Conservation (phyloP, 2,329 filamentous ascomycete genomes). For the Meredithiella fracta region DNA sequence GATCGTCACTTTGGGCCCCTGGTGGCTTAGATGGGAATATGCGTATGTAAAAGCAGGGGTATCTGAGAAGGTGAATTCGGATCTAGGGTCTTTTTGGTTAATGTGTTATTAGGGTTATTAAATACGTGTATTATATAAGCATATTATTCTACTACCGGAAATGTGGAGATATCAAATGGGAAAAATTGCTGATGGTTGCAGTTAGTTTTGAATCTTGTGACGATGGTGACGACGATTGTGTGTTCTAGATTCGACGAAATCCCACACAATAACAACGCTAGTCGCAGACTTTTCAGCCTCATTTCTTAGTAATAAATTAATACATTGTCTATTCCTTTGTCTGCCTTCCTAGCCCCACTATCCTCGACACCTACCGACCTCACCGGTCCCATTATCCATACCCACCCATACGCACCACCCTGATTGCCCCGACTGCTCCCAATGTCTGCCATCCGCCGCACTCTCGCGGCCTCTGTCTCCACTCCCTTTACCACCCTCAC, state of each 20-base stretch:
- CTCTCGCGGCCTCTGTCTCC: constrained; percentile 20
- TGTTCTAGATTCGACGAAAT: not conserved
- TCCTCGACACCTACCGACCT: too few relatives aligned
- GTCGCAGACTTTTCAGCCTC: too few relatives aligned
- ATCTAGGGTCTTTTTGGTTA: not conserved
- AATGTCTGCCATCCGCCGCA: constrained; percentile 24
- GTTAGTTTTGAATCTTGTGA: not conserved
- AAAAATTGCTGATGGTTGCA: not conserved
- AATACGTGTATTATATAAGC: not conserved
- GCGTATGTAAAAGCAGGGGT: too few relatives aligned
- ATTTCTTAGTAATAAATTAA: too few relatives aligned
- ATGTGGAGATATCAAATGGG: not conserved
- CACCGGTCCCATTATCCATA: too few relatives aligned
- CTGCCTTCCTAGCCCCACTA: too few relatives aligned
- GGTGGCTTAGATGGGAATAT: too few relatives aligned
- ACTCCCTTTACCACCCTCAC: constrained; percentile 18
- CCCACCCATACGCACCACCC: too few relatives aligned
- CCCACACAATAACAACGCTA: not conserved
- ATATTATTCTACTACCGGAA: not conserved
- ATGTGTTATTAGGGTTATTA: not conserved
- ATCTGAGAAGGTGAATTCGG: not conserved
- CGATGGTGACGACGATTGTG: not conserved
- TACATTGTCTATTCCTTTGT: too few relatives aligned
- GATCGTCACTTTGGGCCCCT: too few relatives aligned
- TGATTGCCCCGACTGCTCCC: not conserved